These are phyloP conservation scores for Trypanosoma lewisi DNA, from an alignment of 208 protist genomes.

Conservation along the genomic window DNA sequence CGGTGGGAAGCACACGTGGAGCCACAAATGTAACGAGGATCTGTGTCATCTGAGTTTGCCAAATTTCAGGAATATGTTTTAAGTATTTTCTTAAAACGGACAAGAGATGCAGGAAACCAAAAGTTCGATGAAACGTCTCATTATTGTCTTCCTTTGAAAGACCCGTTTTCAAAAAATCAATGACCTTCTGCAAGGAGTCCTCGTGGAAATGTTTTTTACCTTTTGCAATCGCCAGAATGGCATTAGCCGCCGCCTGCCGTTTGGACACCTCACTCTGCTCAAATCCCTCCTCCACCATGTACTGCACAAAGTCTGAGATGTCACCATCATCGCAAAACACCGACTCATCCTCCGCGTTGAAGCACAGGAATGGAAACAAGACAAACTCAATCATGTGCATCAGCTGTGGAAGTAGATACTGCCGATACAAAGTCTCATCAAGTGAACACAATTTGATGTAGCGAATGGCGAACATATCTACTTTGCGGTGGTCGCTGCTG, in stretches of 20 bases:
- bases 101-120: slow-evolving; percentile 83
- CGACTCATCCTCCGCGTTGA: slow-evolving; percentile 72
- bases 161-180: slow-evolving; percentile 54
- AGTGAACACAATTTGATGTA: slow-evolving; percentile 80
- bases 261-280: slow-evolving; percentile 65
- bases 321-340: slow-evolving; percentile 70
- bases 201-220: slow-evolving; percentile 79
- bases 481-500: slow-evolving; percentile 48
- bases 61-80: slow-evolving; percentile 61
- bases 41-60: slow-evolving; percentile 70
- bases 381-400: slow-evolving; percentile 70
- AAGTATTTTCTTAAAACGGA: slow-evolving; percentile 80
- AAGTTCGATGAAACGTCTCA: slow-evolving; percentile 56
- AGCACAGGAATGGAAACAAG: slow-evolving; percentile 82
- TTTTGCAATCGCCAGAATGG: slow-evolving; percentile 69
- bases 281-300: slow-evolving; percentile 82
- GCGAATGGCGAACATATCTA: slow-evolving; percentile 75
- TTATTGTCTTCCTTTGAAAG: slow-evolving; percentile 48
- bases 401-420: slow-evolving; percentile 57
- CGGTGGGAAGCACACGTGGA: slow-evolving; percentile 54
- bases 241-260: slow-evolving; percentile 75
- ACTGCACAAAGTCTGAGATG: slow-evolving; percentile 77
- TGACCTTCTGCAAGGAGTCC: slow-evolving; percentile 55
- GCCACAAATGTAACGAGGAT: slow-evolving; percentile 76
- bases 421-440: slow-evolving; percentile 57